Evolutionary conservation across 495 filamentous ascomycete species (phyloP).

Genomic region (Neurospora discreta): DNA sequence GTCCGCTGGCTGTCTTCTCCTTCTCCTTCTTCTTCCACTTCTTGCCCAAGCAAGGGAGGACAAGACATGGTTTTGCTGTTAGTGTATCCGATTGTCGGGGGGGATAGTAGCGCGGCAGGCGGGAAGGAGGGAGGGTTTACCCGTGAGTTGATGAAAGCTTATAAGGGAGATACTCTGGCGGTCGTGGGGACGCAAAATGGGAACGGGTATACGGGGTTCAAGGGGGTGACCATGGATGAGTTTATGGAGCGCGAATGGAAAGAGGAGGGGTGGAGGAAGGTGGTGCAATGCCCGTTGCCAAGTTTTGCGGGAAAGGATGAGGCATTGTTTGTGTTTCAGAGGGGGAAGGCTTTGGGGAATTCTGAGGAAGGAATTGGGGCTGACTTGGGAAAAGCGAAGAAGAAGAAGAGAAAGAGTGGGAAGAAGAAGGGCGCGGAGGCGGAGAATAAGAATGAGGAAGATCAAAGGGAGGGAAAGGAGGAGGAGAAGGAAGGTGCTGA

Average conservation of each 20-base stretch:
- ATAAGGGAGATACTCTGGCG: slow-evolving; percentile 44
- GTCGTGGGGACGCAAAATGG: slow-evolving; percentile 54
- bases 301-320: slow-evolving; percentile 47
- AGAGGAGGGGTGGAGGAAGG: slow-evolving; percentile 22
- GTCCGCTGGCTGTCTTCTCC: slow-evolving; percentile 24
- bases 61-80: slow-evolving; percentile 41
- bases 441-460: background rate
- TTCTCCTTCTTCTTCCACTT: no score
- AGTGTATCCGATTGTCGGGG: slow-evolving; percentile 49
- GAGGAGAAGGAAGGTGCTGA: background rate
- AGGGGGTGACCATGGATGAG: slow-evolving; percentile 39
- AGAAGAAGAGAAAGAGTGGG: background rate
- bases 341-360: slow-evolving; percentile 8
- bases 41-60: slow-evolving; percentile 6
- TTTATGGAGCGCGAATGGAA: slow-evolving; percentile 39
- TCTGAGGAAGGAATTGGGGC: background rate
- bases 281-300: slow-evolving; percentile 38
- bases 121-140: slow-evolving; percentile 38
- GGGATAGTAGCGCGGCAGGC: slow-evolving; percentile 15
- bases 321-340: slow-evolving; percentile 39
- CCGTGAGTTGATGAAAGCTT: slow-evolving; percentile 37
- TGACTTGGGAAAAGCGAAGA: background rate
- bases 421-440: background rate
- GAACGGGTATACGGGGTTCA: slow-evolving; percentile 54
- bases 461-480: background rate